phyloP scores from a whole-genome alignment of 148 eudicot species.

The Cornus kousa region DNA sequence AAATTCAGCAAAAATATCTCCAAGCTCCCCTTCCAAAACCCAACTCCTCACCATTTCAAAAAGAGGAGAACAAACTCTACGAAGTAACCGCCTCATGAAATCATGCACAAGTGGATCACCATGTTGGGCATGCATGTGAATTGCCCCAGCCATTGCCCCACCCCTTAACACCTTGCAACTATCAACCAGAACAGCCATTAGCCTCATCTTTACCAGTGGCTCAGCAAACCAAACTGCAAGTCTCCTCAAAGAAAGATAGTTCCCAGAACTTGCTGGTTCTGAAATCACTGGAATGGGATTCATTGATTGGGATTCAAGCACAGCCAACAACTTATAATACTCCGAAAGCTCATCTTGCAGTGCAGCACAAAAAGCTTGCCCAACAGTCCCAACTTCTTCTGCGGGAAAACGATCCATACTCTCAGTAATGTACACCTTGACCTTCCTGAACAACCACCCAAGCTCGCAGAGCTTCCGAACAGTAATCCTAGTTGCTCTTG shows the following conservation, averaged over 20 bases:
- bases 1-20: conserved; percentile 87
- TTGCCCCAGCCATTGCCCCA: conserved; percentile 97
- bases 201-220: conserved; percentile 91
- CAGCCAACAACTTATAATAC: conserved; percentile 87
- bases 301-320: conserved; percentile 86
- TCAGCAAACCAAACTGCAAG: conserved; percentile 91
- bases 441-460: conserved; percentile 90
- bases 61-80: conserved; percentile 87
- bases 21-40: conserved; percentile 98
- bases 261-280: conserved; percentile 56
- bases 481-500: conserved; percentile 69
- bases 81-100: conserved; percentile 80
- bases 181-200: conserved; percentile 93
- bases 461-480: conserved; percentile 73
- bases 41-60: conserved; percentile 99
- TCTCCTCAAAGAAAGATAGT: conserved; percentile 83
- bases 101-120: conserved; percentile 93
- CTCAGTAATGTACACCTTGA: conserved; percentile 68
- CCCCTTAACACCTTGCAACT: conserved; percentile 87
- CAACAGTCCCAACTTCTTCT: conserved; percentile 90
- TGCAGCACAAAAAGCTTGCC: conserved; percentile 96
- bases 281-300: conserved; percentile 87
- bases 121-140: conserved; percentile 96
- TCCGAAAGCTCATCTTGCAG: conserved; percentile 92
- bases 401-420: conserved; percentile 67